A percentile compares a stretch with the other conserved stretches of the same genome.
phyloP scores from a whole-genome alignment of 805 yeast species.

The Lipomyces anomalus region DNA sequence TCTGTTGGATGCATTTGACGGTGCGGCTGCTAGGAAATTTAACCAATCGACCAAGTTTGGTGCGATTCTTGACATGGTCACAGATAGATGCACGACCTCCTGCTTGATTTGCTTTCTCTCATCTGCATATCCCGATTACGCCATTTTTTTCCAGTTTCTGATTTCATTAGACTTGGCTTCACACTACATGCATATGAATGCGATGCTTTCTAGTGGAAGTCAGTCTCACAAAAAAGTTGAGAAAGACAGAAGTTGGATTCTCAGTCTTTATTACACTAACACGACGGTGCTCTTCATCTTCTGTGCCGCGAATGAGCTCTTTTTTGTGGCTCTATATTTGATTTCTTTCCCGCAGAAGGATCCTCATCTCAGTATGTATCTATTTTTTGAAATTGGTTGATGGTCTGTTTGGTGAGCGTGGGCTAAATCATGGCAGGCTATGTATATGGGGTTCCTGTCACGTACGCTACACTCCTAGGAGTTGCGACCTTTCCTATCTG shows the following conservation, averaged over 20 bases:
- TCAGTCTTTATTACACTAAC: slow-evolving; percentile 82
- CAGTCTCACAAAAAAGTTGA: slow-evolving; percentile 78
- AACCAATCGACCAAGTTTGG: slow-evolving; percentile 90
- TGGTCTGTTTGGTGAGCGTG: too few relatives aligned
- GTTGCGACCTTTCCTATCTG: slow-evolving; percentile 74
- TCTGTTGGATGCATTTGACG: slow-evolving; percentile 91
- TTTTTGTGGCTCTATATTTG: slow-evolving; percentile 83
- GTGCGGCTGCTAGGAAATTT: slow-evolving; percentile 84
- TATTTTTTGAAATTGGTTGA: too few relatives aligned
- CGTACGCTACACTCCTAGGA: slow-evolving; percentile 56
- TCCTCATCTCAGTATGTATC: too few relatives aligned
- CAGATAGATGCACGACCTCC: slow-evolving; percentile 94
- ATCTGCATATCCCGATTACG: slow-evolving; percentile 66
- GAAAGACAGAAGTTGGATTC: slow-evolving; percentile 60
- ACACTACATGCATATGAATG: slow-evolving; percentile 98
- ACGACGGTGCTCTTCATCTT: slow-evolving; percentile 73
- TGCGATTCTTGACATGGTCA: slow-evolving; percentile 97
- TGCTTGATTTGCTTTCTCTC: slow-evolving; percentile 84
- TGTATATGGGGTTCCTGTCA: slow-evolving; percentile 37
- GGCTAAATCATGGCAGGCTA: slow-evolving; percentile 32
- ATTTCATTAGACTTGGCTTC: slow-evolving; percentile 71
- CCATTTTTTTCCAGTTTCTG: slow-evolving; percentile 71
- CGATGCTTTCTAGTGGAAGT: slow-evolving; percentile 75
- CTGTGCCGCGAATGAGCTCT: slow-evolving; percentile 89
- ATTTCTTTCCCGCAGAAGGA: slow-evolving; percentile 56